Percentiles rank a stretch among this genome's conserved stretches.
These are phyloP conservation scores for Dactylella cylindrospora DNA, from an alignment of 2,329 filamentous ascomycete genomes.

Conservation along the genomic window DNA sequence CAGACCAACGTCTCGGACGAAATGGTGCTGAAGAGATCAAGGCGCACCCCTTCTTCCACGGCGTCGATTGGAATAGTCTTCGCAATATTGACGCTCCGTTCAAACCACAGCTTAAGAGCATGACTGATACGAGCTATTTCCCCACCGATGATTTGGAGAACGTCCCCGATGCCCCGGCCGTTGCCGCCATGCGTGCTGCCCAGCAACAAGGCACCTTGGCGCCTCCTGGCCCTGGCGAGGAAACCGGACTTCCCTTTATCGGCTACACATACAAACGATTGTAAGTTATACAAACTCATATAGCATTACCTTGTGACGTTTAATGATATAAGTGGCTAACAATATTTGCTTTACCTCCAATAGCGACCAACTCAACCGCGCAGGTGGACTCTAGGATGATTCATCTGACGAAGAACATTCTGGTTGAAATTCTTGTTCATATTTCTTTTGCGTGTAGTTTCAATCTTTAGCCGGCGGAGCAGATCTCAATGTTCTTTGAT, in stretches of 20 bases:
- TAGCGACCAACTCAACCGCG: slow-evolving; percentile 36
- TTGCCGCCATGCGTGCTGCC: slow-evolving; percentile 63
- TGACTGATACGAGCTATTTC: slow-evolving; percentile 97
- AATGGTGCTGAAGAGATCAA: slow-evolving; percentile 90
- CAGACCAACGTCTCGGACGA: slow-evolving; percentile 85
- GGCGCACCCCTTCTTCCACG: slow-evolving; percentile 90
- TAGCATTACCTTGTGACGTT: neutral
- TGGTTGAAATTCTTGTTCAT: neutral
- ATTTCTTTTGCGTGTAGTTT: slow-evolving; percentile 4
- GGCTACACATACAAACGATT: slow-evolving; percentile 99
- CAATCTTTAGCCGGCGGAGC: slow-evolving; percentile 34
- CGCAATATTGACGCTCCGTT: slow-evolving; percentile 93
- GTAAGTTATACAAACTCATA: slow-evolving; percentile 54
- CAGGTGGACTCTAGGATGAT: slow-evolving; percentile 19
- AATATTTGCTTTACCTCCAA: neutral
- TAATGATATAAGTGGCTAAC: slow-evolving; percentile 5
- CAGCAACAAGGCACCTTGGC: slow-evolving; percentile 63
- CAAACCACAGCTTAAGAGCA: slow-evolving; percentile 87
- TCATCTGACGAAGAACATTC: neutral
- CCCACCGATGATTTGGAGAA: slow-evolving; percentile 92
- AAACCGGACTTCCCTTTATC: slow-evolving; percentile 95
- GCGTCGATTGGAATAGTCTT: slow-evolving; percentile 90
- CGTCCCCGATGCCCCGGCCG: slow-evolving; percentile 69
- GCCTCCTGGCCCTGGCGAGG: slow-evolving; percentile 62
- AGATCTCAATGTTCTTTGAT: slow-evolving; percentile 17